phyloP scores from a whole-genome alignment of 2,329 filamentous ascomycete species.

The Neurospora sp. region DNA sequence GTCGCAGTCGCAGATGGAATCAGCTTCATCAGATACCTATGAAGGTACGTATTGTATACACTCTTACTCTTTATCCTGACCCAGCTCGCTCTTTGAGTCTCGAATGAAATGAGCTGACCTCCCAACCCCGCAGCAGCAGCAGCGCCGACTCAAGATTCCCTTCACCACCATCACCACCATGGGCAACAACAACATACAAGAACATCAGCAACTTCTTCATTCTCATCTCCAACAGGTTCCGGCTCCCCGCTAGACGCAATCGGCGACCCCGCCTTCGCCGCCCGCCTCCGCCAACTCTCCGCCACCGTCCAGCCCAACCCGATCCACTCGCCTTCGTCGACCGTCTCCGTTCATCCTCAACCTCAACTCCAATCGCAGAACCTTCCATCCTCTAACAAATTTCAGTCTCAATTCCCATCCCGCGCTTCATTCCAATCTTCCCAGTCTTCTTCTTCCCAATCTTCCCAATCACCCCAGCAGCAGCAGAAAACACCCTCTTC shows the following conservation, averaged over 20 bases:
- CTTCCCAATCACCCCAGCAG: neutral
- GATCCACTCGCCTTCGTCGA: conserved; percentile 43
- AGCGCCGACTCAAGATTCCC: neutral
- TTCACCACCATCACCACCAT: neutral
- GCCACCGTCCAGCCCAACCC: conserved; percentile 46
- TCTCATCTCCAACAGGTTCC: neutral
- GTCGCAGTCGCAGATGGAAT: neutral
- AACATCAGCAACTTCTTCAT: neutral
- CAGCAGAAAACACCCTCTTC: neutral
- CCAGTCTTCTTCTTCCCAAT: neutral
- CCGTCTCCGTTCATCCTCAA: conserved; percentile 19
- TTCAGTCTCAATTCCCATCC: neutral
- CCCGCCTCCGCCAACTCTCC: conserved; percentile 40
- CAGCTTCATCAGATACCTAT: neutral
- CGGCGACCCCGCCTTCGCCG: conserved; percentile 34
- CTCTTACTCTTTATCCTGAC: neutral
- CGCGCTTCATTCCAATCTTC: neutral
- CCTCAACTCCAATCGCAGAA: conserved; percentile 1
- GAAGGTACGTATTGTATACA: neutral
- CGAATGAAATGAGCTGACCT: neutral
- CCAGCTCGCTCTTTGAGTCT: neutral
- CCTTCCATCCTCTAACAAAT: conserved; percentile 6
- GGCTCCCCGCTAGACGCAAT: conserved; percentile 4
- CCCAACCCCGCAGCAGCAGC: neutral
- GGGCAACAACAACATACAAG: neutral